These are phyloP conservation scores for Plasmodium coatneyi DNA, from an alignment of 169 alveolate genomes.

Conservation along the genomic window DNA sequence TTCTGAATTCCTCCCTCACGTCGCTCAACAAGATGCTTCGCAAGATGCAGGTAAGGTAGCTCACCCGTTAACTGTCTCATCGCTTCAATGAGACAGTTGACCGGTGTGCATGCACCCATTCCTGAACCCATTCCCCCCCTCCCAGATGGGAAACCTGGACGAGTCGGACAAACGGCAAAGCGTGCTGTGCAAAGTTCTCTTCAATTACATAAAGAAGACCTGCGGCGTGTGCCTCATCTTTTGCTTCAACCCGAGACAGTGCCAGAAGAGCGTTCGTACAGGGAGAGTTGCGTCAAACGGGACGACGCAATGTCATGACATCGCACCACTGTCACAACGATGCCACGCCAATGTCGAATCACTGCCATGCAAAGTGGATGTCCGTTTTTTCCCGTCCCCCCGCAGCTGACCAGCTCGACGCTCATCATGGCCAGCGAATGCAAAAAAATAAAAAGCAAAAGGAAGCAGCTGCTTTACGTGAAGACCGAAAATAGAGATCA, in stretches of 20 bases:
- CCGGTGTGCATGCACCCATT: background rate
- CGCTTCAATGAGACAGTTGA: too few species aligned
- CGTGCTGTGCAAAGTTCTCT: slow-evolving; percentile 60
- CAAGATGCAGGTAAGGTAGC: slow-evolving; percentile 31
- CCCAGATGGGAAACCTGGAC: slow-evolving; percentile 59
- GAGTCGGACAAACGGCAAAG: slow-evolving; percentile 73
- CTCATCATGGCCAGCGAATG: slow-evolving; percentile 61
- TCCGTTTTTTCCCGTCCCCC: background rate
- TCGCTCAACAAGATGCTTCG: slow-evolving; percentile 63
- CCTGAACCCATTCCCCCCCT: background rate
- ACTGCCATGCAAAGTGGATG: background rate
- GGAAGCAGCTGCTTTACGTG: slow-evolving; percentile 48
- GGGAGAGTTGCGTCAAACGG: too few species aligned
- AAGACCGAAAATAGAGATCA: slow-evolving; percentile 30
- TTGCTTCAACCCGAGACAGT: slow-evolving; percentile 48
- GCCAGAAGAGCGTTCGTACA: slow-evolving; percentile 62
- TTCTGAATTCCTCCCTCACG: slow-evolving; percentile 56
- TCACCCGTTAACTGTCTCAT: too few species aligned
- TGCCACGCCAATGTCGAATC: background rate
- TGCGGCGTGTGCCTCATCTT: slow-evolving; percentile 70
- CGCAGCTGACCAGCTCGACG: slow-evolving; percentile 62
- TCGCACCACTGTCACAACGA: background rate
- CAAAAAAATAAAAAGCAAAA: slow-evolving; percentile 65
- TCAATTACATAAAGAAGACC: slow-evolving; percentile 56
- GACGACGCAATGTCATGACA: background rate